A percentile compares a stretch with the other conserved stretches of the same genome.
These are phyloP conservation scores for Cubamyces sp. DNA, from an alignment of 768 basidiomycete genomes.

Conservation along the genomic window DNA sequence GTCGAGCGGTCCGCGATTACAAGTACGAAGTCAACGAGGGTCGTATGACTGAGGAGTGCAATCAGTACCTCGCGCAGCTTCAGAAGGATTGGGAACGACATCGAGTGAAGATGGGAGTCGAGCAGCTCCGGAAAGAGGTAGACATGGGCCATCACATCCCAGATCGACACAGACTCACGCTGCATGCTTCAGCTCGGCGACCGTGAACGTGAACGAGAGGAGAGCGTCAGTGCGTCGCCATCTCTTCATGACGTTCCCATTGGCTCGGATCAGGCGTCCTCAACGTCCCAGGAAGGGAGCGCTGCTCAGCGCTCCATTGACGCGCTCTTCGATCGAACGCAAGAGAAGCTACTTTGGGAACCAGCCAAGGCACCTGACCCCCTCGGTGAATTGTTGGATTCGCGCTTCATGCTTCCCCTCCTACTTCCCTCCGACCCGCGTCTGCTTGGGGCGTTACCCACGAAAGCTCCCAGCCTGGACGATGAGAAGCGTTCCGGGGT, in stretches of 20 bases:
- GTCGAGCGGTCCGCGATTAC: conserved; percentile 90
- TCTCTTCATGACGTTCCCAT: conserved; percentile 31
- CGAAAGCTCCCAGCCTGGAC: conserved; percentile 43
- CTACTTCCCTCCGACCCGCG: conserved; percentile 81
- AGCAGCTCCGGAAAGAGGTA: conserved; percentile 84
- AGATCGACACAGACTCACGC: conserved; percentile 4
- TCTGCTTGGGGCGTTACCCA: conserved; percentile 72
- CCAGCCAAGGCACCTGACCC: conserved; percentile 79
- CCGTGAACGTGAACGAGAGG: conserved; percentile 70
- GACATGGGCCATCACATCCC: conserved; percentile 1
- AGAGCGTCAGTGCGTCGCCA: conserved; percentile 43
- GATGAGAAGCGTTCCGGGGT: conserved; percentile 36
- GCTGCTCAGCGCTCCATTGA: conserved; percentile 67
- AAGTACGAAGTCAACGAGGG: conserved; percentile 93
- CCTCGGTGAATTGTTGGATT: conserved; percentile 90
- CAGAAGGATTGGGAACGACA: conserved; percentile 98
- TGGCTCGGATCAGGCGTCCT: conserved; percentile 31
- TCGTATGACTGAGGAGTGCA: conserved; percentile 93
- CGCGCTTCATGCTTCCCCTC: conserved; percentile 89
- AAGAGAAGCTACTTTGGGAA: conserved; percentile 73
- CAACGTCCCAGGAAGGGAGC: conserved; percentile 38
- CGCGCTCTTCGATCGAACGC: conserved; percentile 71
- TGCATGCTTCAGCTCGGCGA: conserved; percentile 57
- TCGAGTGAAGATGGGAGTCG: conserved; percentile 84
- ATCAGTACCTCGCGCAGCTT: conserved; percentile 90